Base-by-base conservation (phyloP, 331 rosid genomes). In the Pyrus hybrid region DNA sequence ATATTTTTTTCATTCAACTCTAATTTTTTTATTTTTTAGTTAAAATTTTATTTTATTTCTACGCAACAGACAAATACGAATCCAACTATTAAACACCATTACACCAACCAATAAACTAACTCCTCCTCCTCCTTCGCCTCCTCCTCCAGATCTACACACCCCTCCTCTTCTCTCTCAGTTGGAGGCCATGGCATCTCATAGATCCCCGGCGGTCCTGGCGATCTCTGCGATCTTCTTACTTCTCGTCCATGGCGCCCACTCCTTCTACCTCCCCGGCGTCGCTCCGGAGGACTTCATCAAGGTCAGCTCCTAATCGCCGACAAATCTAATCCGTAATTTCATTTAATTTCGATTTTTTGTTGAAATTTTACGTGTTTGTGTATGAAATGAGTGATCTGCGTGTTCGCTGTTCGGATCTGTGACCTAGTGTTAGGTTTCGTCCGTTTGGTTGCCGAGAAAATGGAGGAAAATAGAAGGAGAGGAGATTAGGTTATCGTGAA, bases 181-280 rank as follows among this genome's bases (percentile, higher is more conserved):
- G 71, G 89, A 82, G 88, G 94, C 93, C 86, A 89, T 91, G 98
- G 91, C 91, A 87, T 86, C 88, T 87, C 76, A 25, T 80, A 80
- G 92, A 87, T 89, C 94, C 77, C 68, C 70, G 67, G 70, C 84
- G 18, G 35, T 72, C 57, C 35, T 79, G 43, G 28, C 82, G 58
- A 76, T 89, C 83, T 84, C 77, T 29, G 80, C 90, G 3, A 61
- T 84, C 58, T 76, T 91, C 35, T 81, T 93, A 30, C 58, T 83
- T 49, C 85, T 94, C 77, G 18, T 90, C 80, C 91, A 86, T 77
- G 85, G 82, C 63, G 85, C 83, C 74, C 78, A 67, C 86, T 86
- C 81, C 72, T 94, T 94, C 86, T 94, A 94, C 77, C 99, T 94
- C 74, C 99, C 97, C 13, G 97, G 99, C 23, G 97, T 94, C 57